Evolutionary conservation across 129 eudicot species (phyloP), one percentile per base, ranked within the genome.

Genomic region (Oenanthe sinensis): DNA sequence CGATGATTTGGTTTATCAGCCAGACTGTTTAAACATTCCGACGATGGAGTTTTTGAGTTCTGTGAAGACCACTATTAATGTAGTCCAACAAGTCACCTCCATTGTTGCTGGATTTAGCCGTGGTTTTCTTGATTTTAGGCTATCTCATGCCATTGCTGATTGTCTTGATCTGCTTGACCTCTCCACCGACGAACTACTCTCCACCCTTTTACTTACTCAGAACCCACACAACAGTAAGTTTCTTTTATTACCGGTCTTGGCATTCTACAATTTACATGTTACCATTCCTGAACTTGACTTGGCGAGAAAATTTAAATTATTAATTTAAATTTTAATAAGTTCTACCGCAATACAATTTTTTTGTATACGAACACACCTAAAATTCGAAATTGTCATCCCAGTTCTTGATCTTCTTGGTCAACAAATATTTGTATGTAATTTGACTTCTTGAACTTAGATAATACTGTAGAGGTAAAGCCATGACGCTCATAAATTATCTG

Each of bases 111-210:
- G 78, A 13, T 85, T 87, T 80, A 65, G 83, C 16, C 80, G 78
- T 8, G 48, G 36, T 6, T 50, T 79, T 69, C 85, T 86, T 3
- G 93, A 87, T 87, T 87, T 90, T 79, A 78, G 97, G 48, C 72
- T 87, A 4, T 70, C 88, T 4, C 87, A 88, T 71, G 98, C 98
- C 78, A 77, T 91, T 79, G n/a, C 84, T 13, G 98, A 95, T 48
- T 95, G 98, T 78, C 87, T 91, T 80, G 98, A 95, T 81, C 84
- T 95, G 74, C 90, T 95, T n/a, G 97, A 95, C 43, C 75, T 90
- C 17, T 88, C 98, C 3, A 80, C 91, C 19, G 96, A 91, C 77
- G 89, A 91, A 63, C 83, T 95, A 67, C 72, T 71, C 6, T 84
- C 88, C 87, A 83, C 97, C 44, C 91, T 95, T 73, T 83, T 86